These are phyloP conservation scores for Peronosclerospora sorghi DNA, from an alignment of 352 stramenopile species.

Conservation along the genomic window DNA sequence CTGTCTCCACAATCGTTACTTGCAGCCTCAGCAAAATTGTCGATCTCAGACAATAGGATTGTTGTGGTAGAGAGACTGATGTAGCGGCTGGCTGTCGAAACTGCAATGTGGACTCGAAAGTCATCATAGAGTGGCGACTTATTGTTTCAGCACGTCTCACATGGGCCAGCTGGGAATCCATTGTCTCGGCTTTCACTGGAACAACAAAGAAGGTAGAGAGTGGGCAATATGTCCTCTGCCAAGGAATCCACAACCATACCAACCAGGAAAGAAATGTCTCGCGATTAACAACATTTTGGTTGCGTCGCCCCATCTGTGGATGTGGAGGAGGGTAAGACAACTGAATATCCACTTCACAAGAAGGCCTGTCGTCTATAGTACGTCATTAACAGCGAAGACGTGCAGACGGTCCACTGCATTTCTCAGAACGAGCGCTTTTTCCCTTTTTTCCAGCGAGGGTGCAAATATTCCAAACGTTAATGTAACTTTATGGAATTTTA, in stretches of 20 bases:
- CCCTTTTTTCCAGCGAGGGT: too few species aligned
- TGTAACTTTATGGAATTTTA: too few species aligned
- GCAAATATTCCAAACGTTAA: too few species aligned
- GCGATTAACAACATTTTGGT: neutral
- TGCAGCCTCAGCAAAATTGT: neutral
- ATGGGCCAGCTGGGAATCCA: constrained; percentile 10
- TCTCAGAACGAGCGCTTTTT: too few species aligned
- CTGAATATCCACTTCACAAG: too few species aligned
- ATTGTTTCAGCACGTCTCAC: constrained; percentile 5
- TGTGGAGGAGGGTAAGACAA: neutral
- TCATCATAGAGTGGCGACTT: constrained; percentile 1
- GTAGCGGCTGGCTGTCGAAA: constrained; percentile 4
- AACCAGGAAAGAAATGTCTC: constrained; percentile 1
- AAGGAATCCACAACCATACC: constrained; percentile 8
- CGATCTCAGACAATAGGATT: neutral
- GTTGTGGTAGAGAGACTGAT: constrained; percentile 15
- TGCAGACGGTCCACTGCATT: too few species aligned
- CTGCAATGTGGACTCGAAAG: neutral
- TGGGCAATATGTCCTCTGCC: too few species aligned
- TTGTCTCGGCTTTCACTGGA: constrained; percentile 16
- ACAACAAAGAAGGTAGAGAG: neutral
- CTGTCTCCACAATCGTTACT: constrained; percentile 25
- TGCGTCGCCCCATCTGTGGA: neutral
- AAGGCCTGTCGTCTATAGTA: too few species aligned
- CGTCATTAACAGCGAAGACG: neutral